These are phyloP conservation scores for Rutstroemia sp. DNA, from an alignment of 2,329 filamentous ascomycete genomes.

Conservation along the genomic window DNA sequence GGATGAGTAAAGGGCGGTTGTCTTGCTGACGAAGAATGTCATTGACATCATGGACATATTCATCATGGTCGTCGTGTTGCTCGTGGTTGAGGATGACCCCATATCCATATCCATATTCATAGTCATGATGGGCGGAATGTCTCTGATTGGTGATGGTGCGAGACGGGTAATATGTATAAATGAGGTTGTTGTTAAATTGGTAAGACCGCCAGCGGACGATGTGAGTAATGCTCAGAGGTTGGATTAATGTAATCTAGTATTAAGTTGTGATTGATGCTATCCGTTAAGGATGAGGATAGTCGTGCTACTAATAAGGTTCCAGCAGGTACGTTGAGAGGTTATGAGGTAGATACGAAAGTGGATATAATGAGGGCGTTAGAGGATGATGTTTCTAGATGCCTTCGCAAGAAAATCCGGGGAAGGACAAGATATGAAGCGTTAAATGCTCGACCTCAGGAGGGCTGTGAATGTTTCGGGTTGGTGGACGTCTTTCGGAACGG, in stretches of 20 bases:
- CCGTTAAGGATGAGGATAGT: not conserved
- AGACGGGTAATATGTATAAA: not conserved
- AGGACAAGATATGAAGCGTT: not conserved
- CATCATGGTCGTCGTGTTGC: slow-evolving; percentile 42
- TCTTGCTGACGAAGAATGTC: slow-evolving; percentile 57
- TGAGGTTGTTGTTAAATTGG: slow-evolving; percentile 6
- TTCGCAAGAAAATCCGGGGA: not conserved
- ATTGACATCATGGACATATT: slow-evolving; percentile 40
- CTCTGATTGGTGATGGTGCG: not conserved
- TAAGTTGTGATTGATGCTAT: not conserved
- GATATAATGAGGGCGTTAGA: slow-evolving; percentile 1
- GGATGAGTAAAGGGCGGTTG: slow-evolving; percentile 57
- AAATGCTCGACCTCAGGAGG: no score
- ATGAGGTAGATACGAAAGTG: slow-evolving; percentile 15
- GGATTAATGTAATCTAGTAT: not conserved
- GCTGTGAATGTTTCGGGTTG: no score
- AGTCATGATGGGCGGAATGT: not conserved
- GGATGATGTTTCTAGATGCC: slow-evolving; percentile 6
- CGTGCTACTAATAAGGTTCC: not conserved
- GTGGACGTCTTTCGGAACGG: not conserved
- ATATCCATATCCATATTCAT: slow-evolving; percentile 16
- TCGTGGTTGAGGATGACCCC: slow-evolving; percentile 7
- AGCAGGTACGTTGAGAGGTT: slow-evolving; percentile 13
- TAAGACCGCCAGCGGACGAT: slow-evolving; percentile 4
- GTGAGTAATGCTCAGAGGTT: not conserved